A percentile compares a stretch with the other conserved stretches of the same genome.
Evolutionary conservation across 805 yeast genomes (phyloP).

Genomic region (Metschnikowia cerradonensis): DNA sequence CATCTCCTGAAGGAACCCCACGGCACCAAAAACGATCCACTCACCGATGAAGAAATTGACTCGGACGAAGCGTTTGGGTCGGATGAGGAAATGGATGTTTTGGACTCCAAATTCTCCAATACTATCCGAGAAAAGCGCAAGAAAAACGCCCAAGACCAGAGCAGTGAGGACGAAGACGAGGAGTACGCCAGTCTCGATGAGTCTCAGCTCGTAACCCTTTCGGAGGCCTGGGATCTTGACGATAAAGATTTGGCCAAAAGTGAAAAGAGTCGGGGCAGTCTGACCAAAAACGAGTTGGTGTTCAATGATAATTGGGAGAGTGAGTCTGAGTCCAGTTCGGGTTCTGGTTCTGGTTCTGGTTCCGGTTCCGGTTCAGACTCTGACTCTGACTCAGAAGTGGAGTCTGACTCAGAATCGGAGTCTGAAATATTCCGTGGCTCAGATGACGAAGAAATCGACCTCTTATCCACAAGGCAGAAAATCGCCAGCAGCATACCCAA

Average conservation of each 20-base stretch:
- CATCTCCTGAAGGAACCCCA: slow-evolving; percentile 24
- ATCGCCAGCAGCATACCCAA: slow-evolving; percentile 35
- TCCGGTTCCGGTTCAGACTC: slow-evolving; percentile 24
- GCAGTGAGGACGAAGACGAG: slow-evolving; percentile 25
- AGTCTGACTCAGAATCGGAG: slow-evolving; percentile 25
- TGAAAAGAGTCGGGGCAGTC: background rate
- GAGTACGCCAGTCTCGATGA: slow-evolving; percentile 74
- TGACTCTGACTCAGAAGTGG: slow-evolving; percentile 18
- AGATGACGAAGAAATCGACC: slow-evolving; percentile 44
- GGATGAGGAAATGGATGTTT: slow-evolving; percentile 61
- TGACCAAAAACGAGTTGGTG: slow-evolving; percentile 10
- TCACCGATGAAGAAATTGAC: slow-evolving; percentile 65
- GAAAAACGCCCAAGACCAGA: slow-evolving; percentile 18
- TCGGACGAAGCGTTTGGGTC: slow-evolving; percentile 90
- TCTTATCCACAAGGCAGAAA: slow-evolving; percentile 44
- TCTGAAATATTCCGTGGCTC: slow-evolving; percentile 27
- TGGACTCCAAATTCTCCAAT: slow-evolving; percentile 66
- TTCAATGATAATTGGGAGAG: slow-evolving; percentile 16
- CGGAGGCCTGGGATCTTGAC: slow-evolving; percentile 89
- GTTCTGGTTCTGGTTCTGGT: slow-evolving; percentile 13
- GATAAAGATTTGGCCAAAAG: slow-evolving; percentile 41
- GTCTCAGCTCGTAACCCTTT: slow-evolving; percentile 64
- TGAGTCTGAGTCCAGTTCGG: slow-evolving; percentile 9
- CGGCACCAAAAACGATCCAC: slow-evolving; percentile 23
- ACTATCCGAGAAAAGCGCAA: slow-evolving; percentile 55